phyloP scores from a whole-genome alignment of 305 asterid species.

The Salvia sclarea region DNA sequence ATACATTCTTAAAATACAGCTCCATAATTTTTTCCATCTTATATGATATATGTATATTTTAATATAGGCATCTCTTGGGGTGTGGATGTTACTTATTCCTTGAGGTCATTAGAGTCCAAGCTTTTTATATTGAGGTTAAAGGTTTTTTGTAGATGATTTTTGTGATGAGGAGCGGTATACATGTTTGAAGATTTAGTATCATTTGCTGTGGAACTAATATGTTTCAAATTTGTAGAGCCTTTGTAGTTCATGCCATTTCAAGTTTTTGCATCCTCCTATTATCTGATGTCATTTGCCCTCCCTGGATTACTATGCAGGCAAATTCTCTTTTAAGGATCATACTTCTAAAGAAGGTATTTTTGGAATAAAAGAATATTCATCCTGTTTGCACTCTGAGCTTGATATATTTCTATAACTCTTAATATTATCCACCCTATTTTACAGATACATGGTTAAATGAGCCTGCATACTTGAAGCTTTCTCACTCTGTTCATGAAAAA shows the following conservation, averaged over 20 bases:
- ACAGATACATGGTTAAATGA: slow-evolving; percentile 52
- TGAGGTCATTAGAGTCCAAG: not conserved
- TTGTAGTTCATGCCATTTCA: slow-evolving; percentile 13
- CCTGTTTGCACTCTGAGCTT: slow-evolving; percentile 6
- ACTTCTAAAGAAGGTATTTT: slow-evolving; percentile 54
- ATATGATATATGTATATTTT: too few relatives aligned
- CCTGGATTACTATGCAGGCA: slow-evolving; percentile 44
- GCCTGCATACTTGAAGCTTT: slow-evolving; percentile 67
- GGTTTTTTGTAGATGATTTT: not conserved
- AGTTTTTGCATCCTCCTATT: slow-evolving; percentile 7
- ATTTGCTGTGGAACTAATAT: not conserved
- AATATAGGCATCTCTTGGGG: not conserved
- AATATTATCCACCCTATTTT: slow-evolving; percentile 11
- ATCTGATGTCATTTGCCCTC: slow-evolving; percentile 15
- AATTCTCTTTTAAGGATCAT: slow-evolving; percentile 53
- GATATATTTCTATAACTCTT: slow-evolving; percentile 7
- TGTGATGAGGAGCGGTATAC: slow-evolving; percentile 3
- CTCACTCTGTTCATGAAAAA: slow-evolving; percentile 60
- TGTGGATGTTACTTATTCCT: not conserved
- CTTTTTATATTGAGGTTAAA: not conserved
- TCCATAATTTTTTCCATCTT: too few relatives aligned
- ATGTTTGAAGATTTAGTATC: not conserved
- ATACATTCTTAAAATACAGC: not conserved
- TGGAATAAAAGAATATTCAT: not conserved
- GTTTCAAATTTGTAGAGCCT: not conserved